Base-by-base conservation (phyloP, 176 grass and related monocot species). In the Echinochloa phyllopogon region DNA sequence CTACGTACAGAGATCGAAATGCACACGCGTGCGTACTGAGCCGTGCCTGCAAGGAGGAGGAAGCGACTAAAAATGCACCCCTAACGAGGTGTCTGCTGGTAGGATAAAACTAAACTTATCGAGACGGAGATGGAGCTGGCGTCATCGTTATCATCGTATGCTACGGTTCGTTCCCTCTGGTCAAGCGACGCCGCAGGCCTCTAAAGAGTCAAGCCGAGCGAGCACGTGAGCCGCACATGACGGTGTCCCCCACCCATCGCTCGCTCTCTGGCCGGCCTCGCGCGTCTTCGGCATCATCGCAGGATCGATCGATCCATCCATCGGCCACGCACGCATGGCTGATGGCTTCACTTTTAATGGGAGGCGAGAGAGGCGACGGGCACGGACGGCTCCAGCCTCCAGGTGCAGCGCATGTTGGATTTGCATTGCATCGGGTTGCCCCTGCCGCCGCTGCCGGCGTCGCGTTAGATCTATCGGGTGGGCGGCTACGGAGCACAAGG, bases 211-310 rank as follows among this genome's bases (percentile, higher is more conserved):
- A 33, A 18, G 15, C 49, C 49, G 6, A 9, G 55, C 55, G 16
- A 36, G 70, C 87, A 86, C 86, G 88, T 86, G 88, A 77, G 43
- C 52, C 2, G 83, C 83, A 89, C 43, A 72, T 82, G 83, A 4
- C 67, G 4, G 69, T 88, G 81, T 88, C 2, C 67, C 65, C 67
- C 37, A 33, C 29, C 29, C 29, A 33, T 33, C 29, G 29, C 29
- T 33, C 29, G 29, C 29, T 33, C 29, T 33, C 29, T 33, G 29
- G 29, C 29, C 29, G 29, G 29, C 8, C 18, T 10, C 21, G 0
- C 40, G 5, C 12, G 17, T 8, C 1, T 52, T 29, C 10, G 53
- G 21, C 55, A 2, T 58, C 68, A 7, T n/a, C 27, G 72, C 36
- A 27, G 67, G 66, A 8, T 53, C 36, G 66, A 8, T 53, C 36